phyloP scores from a whole-genome alignment of 2,329 filamentous ascomycete genomes.

The Onygena corvina region DNA sequence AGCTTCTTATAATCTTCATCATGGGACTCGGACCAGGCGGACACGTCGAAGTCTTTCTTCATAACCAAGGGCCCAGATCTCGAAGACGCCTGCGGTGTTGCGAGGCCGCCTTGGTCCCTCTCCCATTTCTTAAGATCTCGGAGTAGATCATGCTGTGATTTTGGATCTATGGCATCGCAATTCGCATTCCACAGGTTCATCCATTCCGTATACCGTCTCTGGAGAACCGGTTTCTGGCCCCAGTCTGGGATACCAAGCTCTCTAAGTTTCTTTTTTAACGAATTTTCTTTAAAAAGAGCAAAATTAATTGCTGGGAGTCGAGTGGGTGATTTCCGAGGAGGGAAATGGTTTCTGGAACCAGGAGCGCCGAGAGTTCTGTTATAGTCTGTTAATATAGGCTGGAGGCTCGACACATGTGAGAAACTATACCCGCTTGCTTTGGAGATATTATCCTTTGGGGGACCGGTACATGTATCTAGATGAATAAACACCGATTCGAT shows the following conservation, averaged over 20 bases:
- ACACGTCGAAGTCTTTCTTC: slow-evolving; percentile 77
- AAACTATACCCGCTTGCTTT: slow-evolving; percentile 8
- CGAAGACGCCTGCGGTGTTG: slow-evolving; percentile 13
- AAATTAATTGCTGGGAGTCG: slow-evolving; percentile 75
- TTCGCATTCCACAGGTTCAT: slow-evolving; percentile 94
- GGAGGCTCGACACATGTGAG: too few species aligned
- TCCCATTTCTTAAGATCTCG: slow-evolving; percentile 81
- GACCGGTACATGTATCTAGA: slow-evolving; percentile 53
- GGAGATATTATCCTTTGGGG: slow-evolving; percentile 10
- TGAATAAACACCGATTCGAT: slow-evolving; percentile 65
- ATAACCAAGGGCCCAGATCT: slow-evolving; percentile 44
- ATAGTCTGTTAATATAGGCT: background rate
- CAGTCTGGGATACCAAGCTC: slow-evolving; percentile 65
- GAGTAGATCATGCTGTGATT: slow-evolving; percentile 57
- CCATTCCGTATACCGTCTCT: slow-evolving; percentile 82
- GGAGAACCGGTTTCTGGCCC: slow-evolving; percentile 58
- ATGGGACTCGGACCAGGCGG: slow-evolving; percentile 62
- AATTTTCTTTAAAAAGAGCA: slow-evolving; percentile 66
- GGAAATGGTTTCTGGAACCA: background rate
- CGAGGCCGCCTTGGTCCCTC: slow-evolving; percentile 56
- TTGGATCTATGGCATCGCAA: slow-evolving; percentile 68
- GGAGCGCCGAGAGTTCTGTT: background rate
- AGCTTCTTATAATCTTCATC: slow-evolving; percentile 64
- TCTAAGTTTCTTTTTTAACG: slow-evolving; percentile 65
- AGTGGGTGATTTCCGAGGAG: slow-evolving; percentile 38